These are phyloP conservation scores for Aspergillus unguis DNA, from an alignment of 2,329 filamentous ascomycete species.

Conservation along the genomic window DNA sequence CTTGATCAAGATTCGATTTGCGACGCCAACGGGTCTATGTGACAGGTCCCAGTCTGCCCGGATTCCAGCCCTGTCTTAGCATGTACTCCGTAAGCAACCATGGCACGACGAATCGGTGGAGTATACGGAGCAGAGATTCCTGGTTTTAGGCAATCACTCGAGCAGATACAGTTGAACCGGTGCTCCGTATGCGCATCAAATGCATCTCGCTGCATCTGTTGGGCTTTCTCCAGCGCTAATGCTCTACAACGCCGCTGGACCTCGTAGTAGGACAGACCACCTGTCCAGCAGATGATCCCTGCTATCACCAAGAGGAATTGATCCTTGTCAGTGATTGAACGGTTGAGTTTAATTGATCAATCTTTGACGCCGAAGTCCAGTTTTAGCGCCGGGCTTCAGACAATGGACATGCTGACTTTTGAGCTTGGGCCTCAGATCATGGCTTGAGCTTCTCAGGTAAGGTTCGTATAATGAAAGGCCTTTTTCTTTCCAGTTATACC, in stretches of 20 bases:
- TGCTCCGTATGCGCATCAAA: too few relatives aligned
- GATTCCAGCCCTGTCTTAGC: conserved; percentile 4
- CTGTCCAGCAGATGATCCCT: conserved; percentile 3
- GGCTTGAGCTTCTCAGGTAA: background rate
- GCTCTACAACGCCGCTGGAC: background rate
- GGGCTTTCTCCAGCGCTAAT: background rate
- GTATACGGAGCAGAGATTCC: background rate
- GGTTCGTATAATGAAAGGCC: background rate
- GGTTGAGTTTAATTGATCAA: conserved; percentile 1
- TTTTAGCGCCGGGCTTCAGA: conserved; percentile 1
- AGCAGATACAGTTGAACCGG: too few relatives aligned
- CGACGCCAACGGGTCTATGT: background rate
- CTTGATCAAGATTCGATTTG: conserved; percentile 5
- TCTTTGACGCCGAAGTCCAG: conserved; percentile 1
- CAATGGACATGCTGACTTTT: conserved; percentile 2
- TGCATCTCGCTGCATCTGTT: background rate
- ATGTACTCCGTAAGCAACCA: background rate
- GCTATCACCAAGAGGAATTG: conserved; percentile 4
- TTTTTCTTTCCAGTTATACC: background rate
- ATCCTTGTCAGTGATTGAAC: conserved; percentile 8
- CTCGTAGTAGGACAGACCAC: background rate
- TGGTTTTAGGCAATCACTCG: background rate
- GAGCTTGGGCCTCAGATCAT: conserved; percentile 3
- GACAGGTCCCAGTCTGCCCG: background rate
- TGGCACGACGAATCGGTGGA: background rate